phyloP scores from a whole-genome alignment of 2,329 filamentous ascomycete genomes.

The Pochonia chlamydosporia region DNA sequence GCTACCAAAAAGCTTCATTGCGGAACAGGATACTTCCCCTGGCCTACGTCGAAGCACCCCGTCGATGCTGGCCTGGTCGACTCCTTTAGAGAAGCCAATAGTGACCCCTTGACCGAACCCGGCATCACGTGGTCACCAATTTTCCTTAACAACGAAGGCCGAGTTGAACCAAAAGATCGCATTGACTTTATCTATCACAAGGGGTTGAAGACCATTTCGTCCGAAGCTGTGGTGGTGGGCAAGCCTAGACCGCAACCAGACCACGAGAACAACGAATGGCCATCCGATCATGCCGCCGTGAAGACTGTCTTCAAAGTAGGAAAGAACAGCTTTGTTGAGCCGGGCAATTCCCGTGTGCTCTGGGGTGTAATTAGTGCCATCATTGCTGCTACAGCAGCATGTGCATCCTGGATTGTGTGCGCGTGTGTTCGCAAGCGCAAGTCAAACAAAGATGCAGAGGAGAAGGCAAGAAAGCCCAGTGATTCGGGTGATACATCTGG shows the following conservation, averaged over 20 bases:
- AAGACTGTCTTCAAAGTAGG: constrained; percentile 20
- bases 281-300: constrained; percentile 32
- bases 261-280: constrained; percentile 34
- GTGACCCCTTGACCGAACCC: constrained; percentile 25
- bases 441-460: neutral
- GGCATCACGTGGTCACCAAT: constrained; percentile 37
- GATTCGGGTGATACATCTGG: neutral
- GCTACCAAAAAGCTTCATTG: constrained; percentile 28
- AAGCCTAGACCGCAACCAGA: constrained; percentile 26
- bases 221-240: constrained; percentile 25
- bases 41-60: constrained; percentile 33
- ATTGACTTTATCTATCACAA: constrained; percentile 39
- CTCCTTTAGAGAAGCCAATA: constrained; percentile 31
- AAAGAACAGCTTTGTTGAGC: neutral
- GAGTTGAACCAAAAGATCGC: constrained; percentile 31
- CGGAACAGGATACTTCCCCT: constrained; percentile 25
- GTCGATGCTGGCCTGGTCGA: constrained; percentile 31
- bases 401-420: neutral
- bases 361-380: constrained; percentile 2
- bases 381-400: neutral
- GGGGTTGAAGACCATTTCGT: constrained; percentile 26
- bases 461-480: neutral
- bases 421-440: neutral
- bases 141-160: constrained; percentile 24
- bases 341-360: neutral